Evolutionary conservation across 2,329 filamentous ascomycete species (phyloP), one percentile per base, ranked within the genome.

Genomic region (Cucurbitaria berberidis): DNA sequence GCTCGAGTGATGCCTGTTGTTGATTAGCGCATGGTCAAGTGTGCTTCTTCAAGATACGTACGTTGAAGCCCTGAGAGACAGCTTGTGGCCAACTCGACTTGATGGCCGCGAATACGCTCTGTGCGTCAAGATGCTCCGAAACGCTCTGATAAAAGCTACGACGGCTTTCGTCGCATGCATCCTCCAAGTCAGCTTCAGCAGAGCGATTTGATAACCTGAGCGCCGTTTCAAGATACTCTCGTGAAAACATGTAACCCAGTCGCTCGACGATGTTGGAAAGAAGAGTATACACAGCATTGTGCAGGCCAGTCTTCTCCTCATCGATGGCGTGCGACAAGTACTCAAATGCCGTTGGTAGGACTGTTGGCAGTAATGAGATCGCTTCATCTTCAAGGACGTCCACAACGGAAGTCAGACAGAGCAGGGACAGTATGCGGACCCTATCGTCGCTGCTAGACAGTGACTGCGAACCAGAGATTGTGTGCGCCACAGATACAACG

Each of bases 161-260:
- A 24, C 91, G 86, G 70, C 83, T 86, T 40, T 87, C 83, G 51
- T 86, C 82, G 22, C 86, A 84, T 47, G 87, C 84, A 5, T 82
- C 80, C 21, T 86, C 82, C 24, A 91, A 74, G 16, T 79, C 81
- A 3, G 84, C 80, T 49, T 82, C 82, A 15, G 90, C 87, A 41
- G 91, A 95, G 43, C 81, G 80, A 70, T 89, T 89, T 5, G 91
- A 93, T 10, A 90, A 82, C 13, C 81, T 77, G 22, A 98, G 77
- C 41, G 96, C 82, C 43, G 83, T 85, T 57, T 90, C 86, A 10
- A 98, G 76, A 63, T 93, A 88, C 5, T 84, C 81, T 1, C 85
- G 85, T 10, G 91, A 91, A 55, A 98, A 81, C 86, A 98, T 96
- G 76, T 90, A 97, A 1, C 93, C 91, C 22, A 98, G 79, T 64